A percentile compares a stretch with the other conserved stretches of the same genome.
Conservation (phyloP, 116 monocot species). For the Trichopus zeylanicus region DNA sequence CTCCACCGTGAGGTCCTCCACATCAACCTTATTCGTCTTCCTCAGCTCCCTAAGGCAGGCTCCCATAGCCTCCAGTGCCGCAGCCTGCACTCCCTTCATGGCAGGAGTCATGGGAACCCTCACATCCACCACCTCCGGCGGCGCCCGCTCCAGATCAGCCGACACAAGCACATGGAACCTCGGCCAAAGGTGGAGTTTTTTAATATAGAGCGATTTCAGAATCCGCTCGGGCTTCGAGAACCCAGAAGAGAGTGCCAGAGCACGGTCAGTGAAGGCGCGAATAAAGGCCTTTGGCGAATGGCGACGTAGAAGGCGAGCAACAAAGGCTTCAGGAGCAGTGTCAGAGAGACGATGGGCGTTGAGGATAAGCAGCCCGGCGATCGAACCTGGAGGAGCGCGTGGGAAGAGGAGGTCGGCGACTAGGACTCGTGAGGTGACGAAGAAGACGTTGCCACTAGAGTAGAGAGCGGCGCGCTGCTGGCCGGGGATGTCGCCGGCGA, state of each 20-base stretch:
- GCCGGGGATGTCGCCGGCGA: slow-evolving; percentile 53
- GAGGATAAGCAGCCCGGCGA: slow-evolving; percentile 62
- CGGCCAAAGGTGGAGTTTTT: slow-evolving; percentile 76
- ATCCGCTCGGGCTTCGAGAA: slow-evolving; percentile 79
- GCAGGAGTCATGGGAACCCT: slow-evolving; percentile 68
- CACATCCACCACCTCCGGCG: slow-evolving; percentile 84
- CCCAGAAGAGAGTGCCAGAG: slow-evolving; percentile 62
- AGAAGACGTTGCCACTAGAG: slow-evolving; percentile 30
- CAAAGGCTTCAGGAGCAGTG: slow-evolving; percentile 80
- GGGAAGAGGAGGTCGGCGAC: slow-evolving; percentile 79
- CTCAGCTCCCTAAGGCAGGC: slow-evolving; percentile 92
- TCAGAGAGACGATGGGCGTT: slow-evolving; percentile 82
- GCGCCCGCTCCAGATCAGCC: slow-evolving; percentile 62
- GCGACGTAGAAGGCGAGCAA: slow-evolving; percentile 48
- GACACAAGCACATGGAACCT: slow-evolving; percentile 80
- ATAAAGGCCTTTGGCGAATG: slow-evolving; percentile 29
- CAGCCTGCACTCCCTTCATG: slow-evolving; percentile 80
- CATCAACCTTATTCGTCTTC: slow-evolving; percentile 93
- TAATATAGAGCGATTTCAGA: slow-evolving; percentile 58
- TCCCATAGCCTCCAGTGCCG: slow-evolving; percentile 84
- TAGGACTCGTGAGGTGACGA: slow-evolving; percentile 79
- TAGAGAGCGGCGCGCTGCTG: slow-evolving; percentile 54
- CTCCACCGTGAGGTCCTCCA: slow-evolving; percentile 91
- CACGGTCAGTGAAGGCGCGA: slow-evolving; percentile 59
- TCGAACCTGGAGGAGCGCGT: slow-evolving; percentile 36